phyloP scores from a whole-genome alignment of 441 rosid genomes.

The Erysimum cheiri region DNA sequence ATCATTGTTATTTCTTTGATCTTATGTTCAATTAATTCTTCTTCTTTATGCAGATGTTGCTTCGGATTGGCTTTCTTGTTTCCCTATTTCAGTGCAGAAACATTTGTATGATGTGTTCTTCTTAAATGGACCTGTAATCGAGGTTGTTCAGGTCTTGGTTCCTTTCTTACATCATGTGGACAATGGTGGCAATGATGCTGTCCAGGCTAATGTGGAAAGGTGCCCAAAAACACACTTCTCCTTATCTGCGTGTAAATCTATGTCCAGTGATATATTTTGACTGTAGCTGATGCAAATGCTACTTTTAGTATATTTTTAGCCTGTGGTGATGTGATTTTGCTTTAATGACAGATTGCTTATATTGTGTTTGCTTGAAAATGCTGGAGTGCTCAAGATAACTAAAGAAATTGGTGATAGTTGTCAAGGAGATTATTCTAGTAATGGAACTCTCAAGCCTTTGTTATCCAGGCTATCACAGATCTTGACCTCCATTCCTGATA shows the following conservation, averaged over 20 bases:
- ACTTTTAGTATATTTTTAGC: neutral
- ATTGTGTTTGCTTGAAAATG: constrained; percentile 77
- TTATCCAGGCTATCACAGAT: constrained; percentile 73
- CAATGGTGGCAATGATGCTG: constrained; percentile 49
- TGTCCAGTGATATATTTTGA: constrained; percentile 11
- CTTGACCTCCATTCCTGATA: constrained; percentile 89
- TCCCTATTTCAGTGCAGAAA: constrained; percentile 75
- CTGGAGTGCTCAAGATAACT: constrained; percentile 66
- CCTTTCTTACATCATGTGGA: constrained; percentile 61
- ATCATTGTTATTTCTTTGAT: constrained; percentile 16
- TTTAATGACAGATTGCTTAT: constrained; percentile 69
- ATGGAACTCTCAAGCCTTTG: constrained; percentile 49
- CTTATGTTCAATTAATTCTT: constrained; percentile 19
- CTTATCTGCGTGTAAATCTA: neutral
- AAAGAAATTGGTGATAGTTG: constrained; percentile 53
- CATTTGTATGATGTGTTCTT: constrained; percentile 85
- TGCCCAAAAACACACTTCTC: constrained; percentile 34
- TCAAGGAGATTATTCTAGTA: constrained; percentile 42
- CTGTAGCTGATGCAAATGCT: constrained; percentile 11
- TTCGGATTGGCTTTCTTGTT: constrained; percentile 89
- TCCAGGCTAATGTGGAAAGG: constrained; percentile 83
- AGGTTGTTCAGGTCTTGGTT: constrained; percentile 85
- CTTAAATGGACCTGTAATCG: constrained; percentile 62
- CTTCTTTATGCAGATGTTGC: constrained; percentile 72
- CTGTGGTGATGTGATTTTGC: constrained; percentile 27